phyloP scores from a whole-genome alignment of 176 grass and related monocot genomes.

The Phyllostachys edulis region DNA sequence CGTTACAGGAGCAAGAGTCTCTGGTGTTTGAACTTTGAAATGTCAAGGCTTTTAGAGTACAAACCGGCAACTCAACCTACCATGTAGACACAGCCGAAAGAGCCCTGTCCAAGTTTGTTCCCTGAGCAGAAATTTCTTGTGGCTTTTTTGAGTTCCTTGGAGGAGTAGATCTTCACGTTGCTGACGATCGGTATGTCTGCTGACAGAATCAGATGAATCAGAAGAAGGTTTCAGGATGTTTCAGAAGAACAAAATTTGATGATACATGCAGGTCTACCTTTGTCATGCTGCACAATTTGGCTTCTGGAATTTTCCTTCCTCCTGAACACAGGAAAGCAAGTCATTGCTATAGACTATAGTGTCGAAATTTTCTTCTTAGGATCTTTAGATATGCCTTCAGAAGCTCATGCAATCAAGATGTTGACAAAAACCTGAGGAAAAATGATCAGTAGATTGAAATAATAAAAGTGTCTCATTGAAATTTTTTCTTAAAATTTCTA shows the following conservation, averaged over 20 bases:
- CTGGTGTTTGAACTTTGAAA: conserved; percentile 10
- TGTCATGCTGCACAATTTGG: conserved; percentile 42
- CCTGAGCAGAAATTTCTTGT: conserved; percentile 56
- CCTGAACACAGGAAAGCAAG: conserved; percentile 40
- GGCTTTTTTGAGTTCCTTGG: conserved; percentile 68
- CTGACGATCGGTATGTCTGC: conserved; percentile 36
- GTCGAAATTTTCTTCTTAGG: background rate
- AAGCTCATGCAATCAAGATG: conserved; percentile 10
- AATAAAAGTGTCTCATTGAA: background rate
- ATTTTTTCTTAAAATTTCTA: background rate
- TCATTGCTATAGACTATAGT: conserved; percentile 31
- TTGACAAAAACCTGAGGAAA: conserved; percentile 10
- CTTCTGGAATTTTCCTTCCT: conserved; percentile 42
- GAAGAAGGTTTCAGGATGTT: conserved; percentile 12
- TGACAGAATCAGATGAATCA: background rate
- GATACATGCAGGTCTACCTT: conserved; percentile 35
- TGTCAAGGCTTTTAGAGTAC: background rate
- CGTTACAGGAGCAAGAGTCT: background rate
- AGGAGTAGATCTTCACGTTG: conserved; percentile 73
- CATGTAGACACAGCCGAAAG: conserved; percentile 80
- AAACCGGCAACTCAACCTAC: conserved; percentile 40
- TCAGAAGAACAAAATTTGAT: conserved; percentile 6
- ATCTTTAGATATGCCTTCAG: conserved; percentile 11
- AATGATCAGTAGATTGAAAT: background rate
- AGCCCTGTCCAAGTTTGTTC: conserved; percentile 86